These are phyloP conservation scores for Aspergillus olivimuriae DNA, from an alignment of 495 filamentous ascomycete species.

Conservation along the genomic window DNA sequence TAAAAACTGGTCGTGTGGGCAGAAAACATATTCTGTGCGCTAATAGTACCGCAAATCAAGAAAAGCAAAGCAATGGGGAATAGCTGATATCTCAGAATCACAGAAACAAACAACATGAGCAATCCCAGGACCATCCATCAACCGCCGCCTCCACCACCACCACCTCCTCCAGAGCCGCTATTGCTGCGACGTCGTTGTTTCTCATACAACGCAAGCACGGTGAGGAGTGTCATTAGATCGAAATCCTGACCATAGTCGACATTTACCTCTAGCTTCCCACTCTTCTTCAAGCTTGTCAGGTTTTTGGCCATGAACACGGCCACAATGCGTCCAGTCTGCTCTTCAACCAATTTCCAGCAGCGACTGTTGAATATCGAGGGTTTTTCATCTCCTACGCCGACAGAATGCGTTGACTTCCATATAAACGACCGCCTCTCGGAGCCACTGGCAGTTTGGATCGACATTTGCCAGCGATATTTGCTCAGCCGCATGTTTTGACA, in stretches of 20 bases:
- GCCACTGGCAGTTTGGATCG: constrained; percentile 2
- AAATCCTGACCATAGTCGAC: constrained; percentile 16
- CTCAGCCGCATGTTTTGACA: constrained; percentile 13
- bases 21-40: no score
- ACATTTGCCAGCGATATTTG: constrained; percentile 24
- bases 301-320: constrained; percentile 23
- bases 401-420: constrained; percentile 30
- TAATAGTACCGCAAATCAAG: no score
- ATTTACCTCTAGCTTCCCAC: constrained; percentile 17
- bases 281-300: constrained; percentile 15
- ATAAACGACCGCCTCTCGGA: constrained; percentile 17
- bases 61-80: no score
- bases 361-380: constrained; percentile 7
- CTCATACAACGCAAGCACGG: constrained; percentile 17
- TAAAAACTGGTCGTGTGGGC: no score
- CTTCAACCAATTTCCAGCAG: constrained; percentile 28
- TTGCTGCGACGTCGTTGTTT: constrained; percentile 13
- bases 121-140: background rate
- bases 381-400: constrained; percentile 13
- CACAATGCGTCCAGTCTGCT: constrained; percentile 17
- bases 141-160: constrained; percentile 6
- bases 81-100: constrained; percentile 13
- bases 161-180: constrained; percentile 7
- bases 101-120: background rate
- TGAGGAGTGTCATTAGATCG: constrained; percentile 19